These are phyloP conservation scores for Carex kokanica DNA, from an alignment of 176 grass and related monocot species.

Conservation along the genomic window DNA sequence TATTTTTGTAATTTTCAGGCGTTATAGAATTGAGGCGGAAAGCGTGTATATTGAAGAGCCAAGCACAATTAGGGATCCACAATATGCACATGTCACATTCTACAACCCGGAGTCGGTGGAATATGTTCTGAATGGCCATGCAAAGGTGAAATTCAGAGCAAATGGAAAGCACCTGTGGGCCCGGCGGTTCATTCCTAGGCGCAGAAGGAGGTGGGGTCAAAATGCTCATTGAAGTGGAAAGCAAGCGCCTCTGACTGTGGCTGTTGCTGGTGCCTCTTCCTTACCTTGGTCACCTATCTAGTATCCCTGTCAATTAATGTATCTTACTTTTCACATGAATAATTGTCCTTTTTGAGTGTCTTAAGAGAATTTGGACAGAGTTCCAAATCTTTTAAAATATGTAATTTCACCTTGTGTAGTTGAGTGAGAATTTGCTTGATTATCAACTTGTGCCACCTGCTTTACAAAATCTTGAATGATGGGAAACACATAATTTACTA, in stretches of 20 bases:
- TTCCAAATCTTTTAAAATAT: background rate
- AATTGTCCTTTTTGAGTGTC: background rate
- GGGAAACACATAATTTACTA: background rate
- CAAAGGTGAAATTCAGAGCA: constrained; percentile 43
- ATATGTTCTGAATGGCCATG: constrained; percentile 31
- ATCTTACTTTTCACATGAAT: background rate
- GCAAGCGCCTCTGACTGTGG: background rate
- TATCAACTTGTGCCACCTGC: background rate
- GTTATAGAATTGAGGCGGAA: constrained; percentile 41
- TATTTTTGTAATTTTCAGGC: constrained; percentile 14
- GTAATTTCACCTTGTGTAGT: background rate
- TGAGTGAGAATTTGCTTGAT: background rate
- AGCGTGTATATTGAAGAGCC: constrained; percentile 43
- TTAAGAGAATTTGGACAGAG: background rate
- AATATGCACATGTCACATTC: constrained; percentile 56
- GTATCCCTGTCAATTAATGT: background rate
- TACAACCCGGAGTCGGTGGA: constrained; percentile 30
- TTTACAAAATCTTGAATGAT: background rate
- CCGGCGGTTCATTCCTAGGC: constrained; percentile 55
- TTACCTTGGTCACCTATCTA: background rate
- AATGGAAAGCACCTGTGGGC: constrained; percentile 60
- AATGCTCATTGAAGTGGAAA: background rate
- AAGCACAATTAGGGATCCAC: constrained; percentile 24
- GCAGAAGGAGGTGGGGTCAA: constrained; percentile 30
- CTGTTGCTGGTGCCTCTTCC: too few relatives aligned